These are phyloP conservation scores for Colletotrichum euphorbiae DNA, from an alignment of 2,329 filamentous ascomycete species.

Conservation along the genomic window DNA sequence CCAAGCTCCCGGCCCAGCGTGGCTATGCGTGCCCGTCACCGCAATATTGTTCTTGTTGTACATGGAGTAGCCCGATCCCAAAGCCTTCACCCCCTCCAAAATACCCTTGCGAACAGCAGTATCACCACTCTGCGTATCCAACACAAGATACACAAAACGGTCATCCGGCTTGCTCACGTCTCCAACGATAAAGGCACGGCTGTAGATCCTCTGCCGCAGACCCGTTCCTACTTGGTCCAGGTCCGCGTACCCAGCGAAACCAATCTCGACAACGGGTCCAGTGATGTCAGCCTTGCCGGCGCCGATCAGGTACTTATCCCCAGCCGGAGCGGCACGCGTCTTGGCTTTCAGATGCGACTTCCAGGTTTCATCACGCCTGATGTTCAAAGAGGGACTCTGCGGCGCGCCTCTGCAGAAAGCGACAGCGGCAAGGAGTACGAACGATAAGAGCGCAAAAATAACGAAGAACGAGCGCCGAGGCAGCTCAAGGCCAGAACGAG, in stretches of 20 bases:
- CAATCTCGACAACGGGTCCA: conserved; percentile 87
- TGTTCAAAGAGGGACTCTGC: conserved; percentile 7
- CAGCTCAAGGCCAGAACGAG: conserved; percentile 23
- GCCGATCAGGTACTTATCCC: conserved; percentile 63
- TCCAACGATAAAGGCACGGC: conserved; percentile 88
- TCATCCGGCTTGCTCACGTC: conserved; percentile 73
- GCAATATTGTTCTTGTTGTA: conserved; percentile 88
- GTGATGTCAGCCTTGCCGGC: conserved; percentile 71
- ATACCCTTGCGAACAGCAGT: conserved; percentile 91
- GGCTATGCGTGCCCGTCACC: conserved; percentile 92
- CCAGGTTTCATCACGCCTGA: conserved; percentile 27
- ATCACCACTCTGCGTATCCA: conserved; percentile 90
- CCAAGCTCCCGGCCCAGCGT: conserved; percentile 92
- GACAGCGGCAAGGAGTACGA: conserved; percentile 32
- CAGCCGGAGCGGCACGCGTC: conserved; percentile 43
- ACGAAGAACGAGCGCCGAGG: conserved; percentile 34
- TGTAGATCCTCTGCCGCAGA: conserved; percentile 87
- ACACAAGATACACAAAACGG: conserved; percentile 86
- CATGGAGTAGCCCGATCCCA: conserved; percentile 78
- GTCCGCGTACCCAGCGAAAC: conserved; percentile 92
- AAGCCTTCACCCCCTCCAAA: conserved; percentile 74
- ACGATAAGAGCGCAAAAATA: conserved; percentile 33
- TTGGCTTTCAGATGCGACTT: conserved; percentile 26
- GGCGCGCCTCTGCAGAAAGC: conserved; percentile 20
- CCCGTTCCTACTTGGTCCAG: conserved; percentile 85